These are phyloP conservation scores for Cercospora berteroae DNA, from an alignment of 2,329 filamentous ascomycete species.

Conservation along the genomic window DNA sequence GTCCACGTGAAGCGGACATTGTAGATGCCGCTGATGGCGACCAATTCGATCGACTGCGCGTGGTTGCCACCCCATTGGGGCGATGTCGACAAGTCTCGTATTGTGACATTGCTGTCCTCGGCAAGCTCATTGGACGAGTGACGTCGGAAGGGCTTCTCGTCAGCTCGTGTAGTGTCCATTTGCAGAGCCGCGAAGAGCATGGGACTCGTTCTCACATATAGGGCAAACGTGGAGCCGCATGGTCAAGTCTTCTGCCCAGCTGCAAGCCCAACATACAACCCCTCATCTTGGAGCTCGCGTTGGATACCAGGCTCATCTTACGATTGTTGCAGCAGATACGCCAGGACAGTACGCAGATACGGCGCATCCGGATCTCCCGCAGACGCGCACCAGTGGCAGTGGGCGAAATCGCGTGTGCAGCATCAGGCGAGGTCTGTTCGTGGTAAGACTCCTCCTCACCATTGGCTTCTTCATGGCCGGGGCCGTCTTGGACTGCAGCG, in stretches of 20 bases:
- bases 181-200: background rate
- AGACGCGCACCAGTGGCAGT: background rate
- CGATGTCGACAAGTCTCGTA: constrained; percentile 7
- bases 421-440: background rate
- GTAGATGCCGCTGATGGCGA: constrained; percentile 1
- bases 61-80: constrained; percentile 9
- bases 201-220: background rate
- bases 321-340: background rate
- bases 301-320: constrained; percentile 2
- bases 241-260: background rate
- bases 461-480: background rate
- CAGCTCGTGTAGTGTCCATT: background rate
- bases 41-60: background rate
- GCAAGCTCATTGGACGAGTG: constrained; percentile 11
- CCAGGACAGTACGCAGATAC: background rate
- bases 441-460: background rate
- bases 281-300: background rate
- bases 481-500: background rate
- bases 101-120: background rate
- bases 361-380: background rate
- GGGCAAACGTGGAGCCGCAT: background rate
- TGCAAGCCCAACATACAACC: background rate
- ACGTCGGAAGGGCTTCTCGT: constrained; percentile 10
- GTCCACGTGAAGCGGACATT: constrained; percentile 2
- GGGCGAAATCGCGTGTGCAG: background rate